Evolutionary conservation across 495 filamentous ascomycete species (phyloP).

Genomic region (Pseudevernia furfuracea): DNA sequence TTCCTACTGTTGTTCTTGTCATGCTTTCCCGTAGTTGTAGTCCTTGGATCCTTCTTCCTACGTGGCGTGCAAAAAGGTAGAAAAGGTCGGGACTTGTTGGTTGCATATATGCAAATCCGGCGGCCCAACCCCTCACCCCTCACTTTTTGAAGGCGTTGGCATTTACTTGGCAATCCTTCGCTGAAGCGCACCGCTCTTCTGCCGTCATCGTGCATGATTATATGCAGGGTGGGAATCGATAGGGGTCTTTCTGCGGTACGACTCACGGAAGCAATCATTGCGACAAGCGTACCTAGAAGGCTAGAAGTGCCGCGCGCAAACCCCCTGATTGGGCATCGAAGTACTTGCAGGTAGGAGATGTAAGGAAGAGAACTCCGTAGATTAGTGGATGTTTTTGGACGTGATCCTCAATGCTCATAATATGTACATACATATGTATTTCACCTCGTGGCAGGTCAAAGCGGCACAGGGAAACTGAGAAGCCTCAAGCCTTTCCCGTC

Average conservation of each 20-base stretch:
- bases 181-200: constrained; percentile 23
- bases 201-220: constrained; percentile 14
- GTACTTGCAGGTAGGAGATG: no score
- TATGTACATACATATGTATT: no score
- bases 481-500: neutral
- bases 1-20: no score
- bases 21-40: no score
- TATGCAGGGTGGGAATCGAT: neutral
- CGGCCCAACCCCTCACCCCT: constrained; percentile 4
- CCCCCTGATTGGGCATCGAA: no score
- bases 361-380: no score
- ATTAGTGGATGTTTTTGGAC: no score
- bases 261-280: no score
- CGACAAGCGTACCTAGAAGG: constrained; percentile 12
- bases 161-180: constrained; percentile 3
- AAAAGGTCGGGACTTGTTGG: neutral
- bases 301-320: constrained; percentile 1
- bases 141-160: neutral
- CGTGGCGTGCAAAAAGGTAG: no score
- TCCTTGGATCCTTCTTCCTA: no score
- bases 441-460: constrained; percentile 1
- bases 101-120: neutral
- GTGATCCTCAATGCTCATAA: no score
- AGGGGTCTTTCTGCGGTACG: constrained; percentile 2
- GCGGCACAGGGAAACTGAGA: neutral